phyloP scores from a whole-genome alignment of 2,329 filamentous ascomycete species.

The Diaporthe nobilis region DNA sequence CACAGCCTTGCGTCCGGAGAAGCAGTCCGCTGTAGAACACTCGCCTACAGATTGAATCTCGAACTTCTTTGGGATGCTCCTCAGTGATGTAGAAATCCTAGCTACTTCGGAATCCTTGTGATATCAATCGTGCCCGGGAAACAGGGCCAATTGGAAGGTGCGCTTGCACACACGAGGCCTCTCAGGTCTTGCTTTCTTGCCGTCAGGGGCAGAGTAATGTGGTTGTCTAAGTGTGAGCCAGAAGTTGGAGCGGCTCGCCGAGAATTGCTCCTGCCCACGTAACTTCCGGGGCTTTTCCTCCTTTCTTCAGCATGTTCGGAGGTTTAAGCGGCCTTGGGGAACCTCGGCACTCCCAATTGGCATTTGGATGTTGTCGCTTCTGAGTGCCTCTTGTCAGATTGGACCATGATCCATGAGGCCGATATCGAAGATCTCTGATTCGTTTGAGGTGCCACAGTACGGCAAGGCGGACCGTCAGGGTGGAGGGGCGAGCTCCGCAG shows the following conservation, averaged over 20 bases:
- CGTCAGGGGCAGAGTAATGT: not conserved
- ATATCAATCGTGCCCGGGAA: not conserved
- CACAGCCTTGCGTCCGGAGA: not conserved
- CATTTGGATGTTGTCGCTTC: not conserved
- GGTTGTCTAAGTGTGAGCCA: not conserved
- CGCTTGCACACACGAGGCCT: not conserved
- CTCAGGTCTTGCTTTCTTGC: not conserved
- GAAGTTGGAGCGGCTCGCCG: not conserved
- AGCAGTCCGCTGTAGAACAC: not conserved
- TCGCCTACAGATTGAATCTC: not conserved
- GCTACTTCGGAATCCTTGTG: not conserved
- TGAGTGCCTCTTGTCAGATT: not conserved
- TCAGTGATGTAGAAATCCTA: too few relatives aligned
- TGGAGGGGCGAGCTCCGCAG: conserved; percentile 16
- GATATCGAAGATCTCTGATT: not conserved
- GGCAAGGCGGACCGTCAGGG: conserved; percentile 3
- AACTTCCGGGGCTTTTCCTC: not conserved
- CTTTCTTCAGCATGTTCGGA: not conserved
- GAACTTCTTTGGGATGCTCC: not conserved
- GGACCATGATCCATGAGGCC: not conserved
- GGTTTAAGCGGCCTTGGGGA: not conserved
- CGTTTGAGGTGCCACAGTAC: not conserved
- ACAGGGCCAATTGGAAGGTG: not conserved
- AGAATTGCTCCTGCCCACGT: not conserved
- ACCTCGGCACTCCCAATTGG: not conserved